Evolutionary conservation across 1,139 yeast genomes (phyloP).

Genomic region (Taphrina betulina): DNA sequence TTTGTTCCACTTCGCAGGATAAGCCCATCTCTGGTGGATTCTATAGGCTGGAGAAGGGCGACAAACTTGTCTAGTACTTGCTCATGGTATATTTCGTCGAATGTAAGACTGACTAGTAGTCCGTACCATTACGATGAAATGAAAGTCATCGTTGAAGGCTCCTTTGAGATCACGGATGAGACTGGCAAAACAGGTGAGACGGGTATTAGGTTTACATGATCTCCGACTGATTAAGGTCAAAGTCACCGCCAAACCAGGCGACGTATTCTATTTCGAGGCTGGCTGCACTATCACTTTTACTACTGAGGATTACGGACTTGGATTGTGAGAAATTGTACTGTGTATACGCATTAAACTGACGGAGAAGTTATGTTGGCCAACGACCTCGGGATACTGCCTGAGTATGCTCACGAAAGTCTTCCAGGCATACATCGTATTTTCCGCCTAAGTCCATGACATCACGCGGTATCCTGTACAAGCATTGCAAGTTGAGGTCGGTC

Average conservation of each 20-base stretch:
- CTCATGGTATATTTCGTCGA: too few relatives aligned
- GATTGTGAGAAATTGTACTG: constrained; percentile 50
- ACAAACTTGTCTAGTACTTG: constrained; percentile 52
- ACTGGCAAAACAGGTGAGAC: constrained; percentile 50
- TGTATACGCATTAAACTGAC: too few relatives aligned
- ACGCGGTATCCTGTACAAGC: too few relatives aligned
- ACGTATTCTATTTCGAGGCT: constrained; percentile 64
- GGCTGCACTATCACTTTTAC: constrained; percentile 67
- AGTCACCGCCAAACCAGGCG: constrained; percentile 61
- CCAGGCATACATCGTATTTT: too few relatives aligned
- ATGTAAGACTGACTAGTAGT: too few relatives aligned
- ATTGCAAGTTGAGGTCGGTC: too few relatives aligned
- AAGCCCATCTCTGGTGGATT: constrained; percentile 64
- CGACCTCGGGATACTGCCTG: constrained; percentile 51
- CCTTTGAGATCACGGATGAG: constrained; percentile 61
- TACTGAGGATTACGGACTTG: constrained; percentile 63
- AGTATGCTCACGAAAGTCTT: too few relatives aligned
- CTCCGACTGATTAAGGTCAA: not conserved
- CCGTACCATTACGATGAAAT: constrained; percentile 63
- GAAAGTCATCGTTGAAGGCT: constrained; percentile 68
- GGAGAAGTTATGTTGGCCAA: constrained; percentile 55
- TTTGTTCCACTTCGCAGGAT: constrained; percentile 59
- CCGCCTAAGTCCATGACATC: too few relatives aligned
- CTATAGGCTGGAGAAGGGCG: constrained; percentile 66
- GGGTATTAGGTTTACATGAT: not conserved